A percentile compares a stretch with the other conserved stretches of the same genome.
Conservation (phyloP, 495 filamentous ascomycete genomes). For the Xylaria bambusicola region DNA sequence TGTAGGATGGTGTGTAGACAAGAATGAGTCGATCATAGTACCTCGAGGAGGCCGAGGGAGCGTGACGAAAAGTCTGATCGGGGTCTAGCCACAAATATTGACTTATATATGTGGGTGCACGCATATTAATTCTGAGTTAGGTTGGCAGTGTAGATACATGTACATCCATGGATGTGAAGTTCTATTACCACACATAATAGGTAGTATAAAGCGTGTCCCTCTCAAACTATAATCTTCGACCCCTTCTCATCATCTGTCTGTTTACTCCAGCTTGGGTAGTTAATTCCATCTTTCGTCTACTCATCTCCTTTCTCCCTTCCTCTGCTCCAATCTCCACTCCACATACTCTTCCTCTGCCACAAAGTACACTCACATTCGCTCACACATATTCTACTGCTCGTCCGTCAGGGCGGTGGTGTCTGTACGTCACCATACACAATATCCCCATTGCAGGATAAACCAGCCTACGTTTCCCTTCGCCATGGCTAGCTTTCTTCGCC, state of each 20-base stretch:
- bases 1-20: too few species aligned
- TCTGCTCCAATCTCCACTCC: neutral
- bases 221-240: neutral
- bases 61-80: neutral
- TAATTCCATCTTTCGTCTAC: too few species aligned
- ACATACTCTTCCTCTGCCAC: too few species aligned
- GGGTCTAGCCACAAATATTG: neutral
- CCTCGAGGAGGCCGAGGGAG: too few species aligned
- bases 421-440: neutral
- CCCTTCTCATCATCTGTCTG: too few species aligned
- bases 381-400: neutral
- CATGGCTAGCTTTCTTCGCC: conserved; percentile 39
- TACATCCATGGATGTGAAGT: too few species aligned
- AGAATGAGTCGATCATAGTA: too few species aligned
- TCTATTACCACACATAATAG: too few species aligned
- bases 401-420: neutral
- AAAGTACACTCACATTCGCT: neutral
- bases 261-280: too few species aligned
- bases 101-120: too few species aligned
- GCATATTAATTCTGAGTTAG: too few species aligned
- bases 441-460: neutral
- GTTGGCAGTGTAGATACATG: too few species aligned
- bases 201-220: neutral
- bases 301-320: neutral
- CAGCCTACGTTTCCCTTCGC: conserved; percentile 14